Evolutionary conservation across 2,329 filamentous ascomycete species (phyloP), one percentile per base, ranked within the genome.

Genomic region (Reticulascus tulasneorum): DNA sequence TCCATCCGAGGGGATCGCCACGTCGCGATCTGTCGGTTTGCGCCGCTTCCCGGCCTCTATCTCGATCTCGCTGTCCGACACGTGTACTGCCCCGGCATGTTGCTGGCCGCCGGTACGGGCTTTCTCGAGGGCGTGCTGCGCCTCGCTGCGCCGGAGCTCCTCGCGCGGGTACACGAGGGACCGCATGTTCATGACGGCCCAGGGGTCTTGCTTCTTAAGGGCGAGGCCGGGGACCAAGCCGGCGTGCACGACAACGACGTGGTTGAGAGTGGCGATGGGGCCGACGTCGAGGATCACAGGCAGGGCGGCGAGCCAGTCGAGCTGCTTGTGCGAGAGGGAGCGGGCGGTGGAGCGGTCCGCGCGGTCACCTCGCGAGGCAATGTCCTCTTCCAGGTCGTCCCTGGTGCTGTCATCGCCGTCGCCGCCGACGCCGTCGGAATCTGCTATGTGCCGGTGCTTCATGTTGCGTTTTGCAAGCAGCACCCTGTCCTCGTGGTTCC

Each of bases 161-260:
- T 57, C 52, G 20, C 54, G 56, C 7, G 80, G 63, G 46, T 69
- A 71, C 47, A 85, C 71, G 35, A 95, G 75, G 7, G 81, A 86
- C 38, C 89, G 80, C 86, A 98, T 94, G 55, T 88, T 93, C 89
- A 96, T 96, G 25, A 86, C 84, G 33, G 84, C 82, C 58, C 78
- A 81, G 0, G 89, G 84, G 58, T 96, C 73, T 49, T 83, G 91
- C 33, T 74, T 67, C 29, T 82, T 69, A 11, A 94, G 68, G 1
- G 75, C 59, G 1, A 94, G 64, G 6, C 81, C 84, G 0, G 91
- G 87, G 0, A 93, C 81, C 3, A 97, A 71, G 1, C 93, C 93
- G 1, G 79, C 91, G 63, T 97, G 93, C 7, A 90, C 91, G 33
- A 89, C 82, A 6, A 83, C 71, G 5, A 94, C 69, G 56, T 55